Base-by-base conservation (phyloP, 257 asterid species). In the Avicennia marina region DNA sequence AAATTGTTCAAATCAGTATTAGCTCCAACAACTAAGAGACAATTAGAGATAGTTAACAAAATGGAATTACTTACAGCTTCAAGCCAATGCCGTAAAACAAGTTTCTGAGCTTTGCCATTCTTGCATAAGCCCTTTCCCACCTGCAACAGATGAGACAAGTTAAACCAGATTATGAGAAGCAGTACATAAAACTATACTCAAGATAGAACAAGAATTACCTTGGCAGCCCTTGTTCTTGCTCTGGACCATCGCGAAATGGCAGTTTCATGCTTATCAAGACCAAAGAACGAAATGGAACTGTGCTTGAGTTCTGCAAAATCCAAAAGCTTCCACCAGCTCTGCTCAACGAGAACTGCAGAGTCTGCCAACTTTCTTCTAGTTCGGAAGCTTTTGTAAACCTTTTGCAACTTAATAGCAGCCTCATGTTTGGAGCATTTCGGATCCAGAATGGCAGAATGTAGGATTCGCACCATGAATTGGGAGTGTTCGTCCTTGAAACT, bases 71-170 rank as follows among this genome's bases (percentile, higher is more conserved):
- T 78, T 64, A 91, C 98, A 52, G 96, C 98, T 75, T 91, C 96
- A 0, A 91, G 95, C 98, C 98, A 91, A 67, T 91, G 98, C 43
- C 85, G 98, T 36, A 88, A 70, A 11, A 96, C 98, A 39, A 91
- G 85, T 67, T 91, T 90, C 53, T 76, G 98, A 12, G 98, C 98
- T 69, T 85, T 91, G 40, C 77, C 66, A 58, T 88, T 85, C 79
- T 88, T 78, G 0, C 94, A 91, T 53, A 91, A 75, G 25, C 98
- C 96, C 77, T 88, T 91, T 36, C 98, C 98, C 1, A 91, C 95
- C 94, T 84, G 71, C 59, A 70, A 73, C 25, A 44, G 1, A 20
- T 39, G 29, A 47, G 32, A 12, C 22, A 49, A 58, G 70, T 21
- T 22, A 68, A 15, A 49, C 56, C 39, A 15, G 4, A n/a, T 8